A percentile compares a stretch with the other conserved stretches of the same genome.
Conservation (phyloP, 2,329 filamentous ascomycete genomes). For the Myriangium duriaei region DNA sequence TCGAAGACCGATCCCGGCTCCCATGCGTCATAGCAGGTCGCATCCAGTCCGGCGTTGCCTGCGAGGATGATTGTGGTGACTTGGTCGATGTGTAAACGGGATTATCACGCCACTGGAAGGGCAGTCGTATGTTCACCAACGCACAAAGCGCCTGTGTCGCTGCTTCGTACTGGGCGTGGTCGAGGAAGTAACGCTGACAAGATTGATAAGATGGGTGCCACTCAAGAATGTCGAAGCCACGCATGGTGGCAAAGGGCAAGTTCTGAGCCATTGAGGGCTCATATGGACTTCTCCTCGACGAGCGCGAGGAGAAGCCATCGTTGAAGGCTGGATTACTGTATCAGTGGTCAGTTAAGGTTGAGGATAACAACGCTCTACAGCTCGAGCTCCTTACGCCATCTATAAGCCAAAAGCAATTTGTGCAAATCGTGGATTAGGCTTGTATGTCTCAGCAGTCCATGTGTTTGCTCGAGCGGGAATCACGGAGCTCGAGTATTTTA, state of each 20-base stretch:
- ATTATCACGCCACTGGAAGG: conserved; percentile 57
- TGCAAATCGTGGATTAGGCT: too few species aligned
- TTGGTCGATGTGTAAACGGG: conserved; percentile 32
- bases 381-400: too few species aligned
- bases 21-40: conserved; percentile 23
- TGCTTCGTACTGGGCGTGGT: conserved; percentile 73
- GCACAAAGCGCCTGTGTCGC: conserved; percentile 79
- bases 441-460: too few species aligned
- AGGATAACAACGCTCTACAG: too few species aligned
- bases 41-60: conserved; percentile 18
- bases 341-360: neutral
- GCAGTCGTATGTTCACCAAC: conserved; percentile 82
- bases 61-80: conserved; percentile 10
- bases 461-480: too few species aligned
- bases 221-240: conserved; percentile 67
- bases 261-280: conserved; percentile 1
- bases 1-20: conserved; percentile 8
- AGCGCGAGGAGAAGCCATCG: conserved; percentile 5
- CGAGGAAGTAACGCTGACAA: conserved; percentile 82
- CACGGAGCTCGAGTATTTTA: too few species aligned
- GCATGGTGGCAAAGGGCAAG: conserved; percentile 26
- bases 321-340: neutral
- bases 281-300: neutral
- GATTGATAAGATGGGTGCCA: conserved; percentile 89
- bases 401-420: too few species aligned